Evolutionary conservation across 129 eudicot species (phyloP).

Genomic region (Escallonia herrerae): DNA sequence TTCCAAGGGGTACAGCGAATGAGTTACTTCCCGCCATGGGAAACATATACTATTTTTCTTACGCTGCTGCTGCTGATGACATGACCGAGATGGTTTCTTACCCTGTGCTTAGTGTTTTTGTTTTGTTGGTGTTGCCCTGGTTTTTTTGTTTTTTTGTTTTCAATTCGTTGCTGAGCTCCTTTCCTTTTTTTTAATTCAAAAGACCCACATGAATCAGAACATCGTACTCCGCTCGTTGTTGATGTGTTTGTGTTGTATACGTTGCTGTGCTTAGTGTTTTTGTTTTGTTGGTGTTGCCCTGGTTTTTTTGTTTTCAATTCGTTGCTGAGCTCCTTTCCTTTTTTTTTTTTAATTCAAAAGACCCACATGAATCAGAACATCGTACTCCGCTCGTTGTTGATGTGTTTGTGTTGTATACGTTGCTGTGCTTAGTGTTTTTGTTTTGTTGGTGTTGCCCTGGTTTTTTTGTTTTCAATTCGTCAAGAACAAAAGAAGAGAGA

Average conservation of each 20-base stretch:
- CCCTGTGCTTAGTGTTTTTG: not conserved
- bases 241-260: too few relatives aligned
- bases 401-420: too few relatives aligned
- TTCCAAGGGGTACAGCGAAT: not conserved
- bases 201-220: too few relatives aligned
- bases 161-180: not conserved
- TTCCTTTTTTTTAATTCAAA: too few relatives aligned
- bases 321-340: not conserved
- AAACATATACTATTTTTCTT: not conserved
- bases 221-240: too few relatives aligned
- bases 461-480: not conserved
- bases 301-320: not conserved
- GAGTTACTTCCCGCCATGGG: constrained; percentile 1
- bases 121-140: too few relatives aligned
- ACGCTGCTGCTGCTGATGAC: not conserved
- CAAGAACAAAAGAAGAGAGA: not conserved
- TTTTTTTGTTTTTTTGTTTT: too few relatives aligned
- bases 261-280: not conserved
- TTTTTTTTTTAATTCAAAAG: too few relatives aligned
- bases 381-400: too few relatives aligned
- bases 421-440: not conserved
- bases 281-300: too few relatives aligned
- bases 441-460: too few relatives aligned
- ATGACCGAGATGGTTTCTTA: not conserved
- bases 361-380: too few relatives aligned